Evolutionary conservation across 306 rosid species (phyloP).

Genomic region (Castanospermum australe): DNA sequence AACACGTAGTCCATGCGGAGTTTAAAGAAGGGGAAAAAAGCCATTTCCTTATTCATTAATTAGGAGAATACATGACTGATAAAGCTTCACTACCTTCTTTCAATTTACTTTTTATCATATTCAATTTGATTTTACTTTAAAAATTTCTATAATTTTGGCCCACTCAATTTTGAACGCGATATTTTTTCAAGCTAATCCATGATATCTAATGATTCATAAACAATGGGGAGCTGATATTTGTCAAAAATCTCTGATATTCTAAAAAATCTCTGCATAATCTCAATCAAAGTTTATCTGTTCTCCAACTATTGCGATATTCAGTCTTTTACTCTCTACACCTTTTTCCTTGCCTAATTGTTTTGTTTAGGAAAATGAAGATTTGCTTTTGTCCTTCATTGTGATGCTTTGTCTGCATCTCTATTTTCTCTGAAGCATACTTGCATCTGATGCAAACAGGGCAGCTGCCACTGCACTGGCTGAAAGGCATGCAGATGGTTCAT

Average conservation of each 20-base stretch:
- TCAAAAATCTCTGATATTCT: background rate
- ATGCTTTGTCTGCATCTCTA: background rate
- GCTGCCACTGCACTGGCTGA: conserved; percentile 68
- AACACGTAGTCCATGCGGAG: background rate
- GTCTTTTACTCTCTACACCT: background rate
- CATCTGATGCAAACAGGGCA: conserved; percentile 47
- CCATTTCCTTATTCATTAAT: background rate
- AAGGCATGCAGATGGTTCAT: conserved; percentile 76
- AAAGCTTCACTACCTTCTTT: background rate
- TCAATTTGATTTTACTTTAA: background rate
- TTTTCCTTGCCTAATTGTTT: background rate
- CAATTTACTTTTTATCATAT: background rate
- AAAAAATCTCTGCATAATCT: background rate
- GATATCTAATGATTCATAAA: background rate
- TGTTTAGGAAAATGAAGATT: background rate
- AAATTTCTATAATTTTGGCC: background rate
- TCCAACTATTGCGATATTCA: background rate
- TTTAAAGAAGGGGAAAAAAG: background rate
- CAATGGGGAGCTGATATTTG: background rate
- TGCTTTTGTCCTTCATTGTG: background rate
- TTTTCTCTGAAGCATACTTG: conserved; percentile 23
- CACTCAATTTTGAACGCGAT: background rate
- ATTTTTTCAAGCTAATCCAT: background rate
- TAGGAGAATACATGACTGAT: background rate
- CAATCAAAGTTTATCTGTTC: background rate